These are phyloP conservation scores for Trypethelium eluteriae DNA, from an alignment of 495 filamentous ascomycete genomes.

Conservation along the genomic window DNA sequence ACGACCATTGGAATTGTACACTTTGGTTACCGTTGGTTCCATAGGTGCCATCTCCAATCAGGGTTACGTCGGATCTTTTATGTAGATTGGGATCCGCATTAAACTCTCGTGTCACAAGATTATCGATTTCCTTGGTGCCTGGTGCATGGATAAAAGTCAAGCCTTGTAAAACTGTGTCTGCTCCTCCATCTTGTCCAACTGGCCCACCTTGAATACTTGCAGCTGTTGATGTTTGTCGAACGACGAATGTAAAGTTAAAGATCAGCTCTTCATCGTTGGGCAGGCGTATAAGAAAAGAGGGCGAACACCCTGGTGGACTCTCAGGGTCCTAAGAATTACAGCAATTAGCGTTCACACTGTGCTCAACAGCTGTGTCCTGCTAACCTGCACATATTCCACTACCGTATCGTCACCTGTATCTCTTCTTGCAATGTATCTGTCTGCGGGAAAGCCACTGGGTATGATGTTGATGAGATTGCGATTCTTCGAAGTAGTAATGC, in stretches of 20 bases:
- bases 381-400: conserved; percentile 88
- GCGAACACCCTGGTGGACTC: conserved; percentile 45
- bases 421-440: conserved; percentile 66
- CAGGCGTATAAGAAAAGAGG: conserved; percentile 77
- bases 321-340: conserved; percentile 65
- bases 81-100: conserved; percentile 95
- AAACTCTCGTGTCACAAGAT: conserved; percentile 87
- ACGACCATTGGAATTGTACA: conserved; percentile 88
- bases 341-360: background rate
- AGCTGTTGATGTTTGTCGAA: conserved; percentile 55
- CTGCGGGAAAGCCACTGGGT: conserved; percentile 85
- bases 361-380: conserved; percentile 16
- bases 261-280: conserved; percentile 82
- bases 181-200: conserved; percentile 9
- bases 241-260: conserved; percentile 85
- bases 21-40: conserved; percentile 70
- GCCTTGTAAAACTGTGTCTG: conserved; percentile 74
- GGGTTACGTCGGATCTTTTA: conserved; percentile 89
- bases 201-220: conserved; percentile 32
- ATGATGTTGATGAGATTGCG: conserved; percentile 67
- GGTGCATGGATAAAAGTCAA: conserved; percentile 89
- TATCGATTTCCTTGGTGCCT: conserved; percentile 78
- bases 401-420: conserved; percentile 64
- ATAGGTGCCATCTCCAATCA: conserved; percentile 68
- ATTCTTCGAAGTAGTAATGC: conserved; percentile 67